A percentile compares a stretch with the other conserved stretches of the same genome.
Evolutionary conservation across 345 rosid genomes (phyloP).

Genomic region (Zanthoxylum bungeanum): DNA sequence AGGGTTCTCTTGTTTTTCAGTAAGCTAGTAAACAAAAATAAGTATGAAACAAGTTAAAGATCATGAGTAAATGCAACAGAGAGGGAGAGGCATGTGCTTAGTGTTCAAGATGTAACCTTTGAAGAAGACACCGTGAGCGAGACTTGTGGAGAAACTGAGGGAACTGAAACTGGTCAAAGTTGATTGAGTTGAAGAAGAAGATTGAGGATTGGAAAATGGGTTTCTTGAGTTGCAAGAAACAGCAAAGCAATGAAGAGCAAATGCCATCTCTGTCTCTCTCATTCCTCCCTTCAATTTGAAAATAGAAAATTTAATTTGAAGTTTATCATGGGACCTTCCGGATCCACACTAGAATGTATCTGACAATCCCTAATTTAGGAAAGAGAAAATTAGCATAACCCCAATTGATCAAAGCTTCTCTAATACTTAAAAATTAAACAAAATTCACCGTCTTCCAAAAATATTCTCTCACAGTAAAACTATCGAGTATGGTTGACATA

Average conservation of each 20-base stretch:
- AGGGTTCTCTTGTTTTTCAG: neutral
- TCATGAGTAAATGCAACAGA: neutral
- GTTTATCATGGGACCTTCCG: neutral
- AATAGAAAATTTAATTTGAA: neutral
- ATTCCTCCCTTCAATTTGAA: neutral
- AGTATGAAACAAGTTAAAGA: neutral
- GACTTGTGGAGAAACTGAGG: slow-evolving; percentile 13
- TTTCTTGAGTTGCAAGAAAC: slow-evolving; percentile 23
- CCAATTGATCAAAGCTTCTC: too few relatives aligned
- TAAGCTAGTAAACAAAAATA: neutral
- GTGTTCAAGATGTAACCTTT: slow-evolving; percentile 15
- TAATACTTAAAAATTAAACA: too few relatives aligned
- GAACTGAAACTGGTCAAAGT: neutral
- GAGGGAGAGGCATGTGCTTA: neutral
- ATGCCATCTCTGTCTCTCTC: neutral
- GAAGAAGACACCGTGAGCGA: slow-evolving; percentile 12
- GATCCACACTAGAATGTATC: neutral
- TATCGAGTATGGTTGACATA: too few relatives aligned
- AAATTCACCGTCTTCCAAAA: too few relatives aligned
- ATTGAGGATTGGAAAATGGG: neutral
- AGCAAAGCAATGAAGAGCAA: neutral
- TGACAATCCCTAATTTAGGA: neutral
- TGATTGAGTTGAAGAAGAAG: neutral
- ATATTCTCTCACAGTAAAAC: too few relatives aligned
- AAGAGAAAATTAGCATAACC: too few relatives aligned